These are phyloP conservation scores for Tarenaya hassleriana DNA, from an alignment of 345 rosid species.

Conservation along the genomic window DNA sequence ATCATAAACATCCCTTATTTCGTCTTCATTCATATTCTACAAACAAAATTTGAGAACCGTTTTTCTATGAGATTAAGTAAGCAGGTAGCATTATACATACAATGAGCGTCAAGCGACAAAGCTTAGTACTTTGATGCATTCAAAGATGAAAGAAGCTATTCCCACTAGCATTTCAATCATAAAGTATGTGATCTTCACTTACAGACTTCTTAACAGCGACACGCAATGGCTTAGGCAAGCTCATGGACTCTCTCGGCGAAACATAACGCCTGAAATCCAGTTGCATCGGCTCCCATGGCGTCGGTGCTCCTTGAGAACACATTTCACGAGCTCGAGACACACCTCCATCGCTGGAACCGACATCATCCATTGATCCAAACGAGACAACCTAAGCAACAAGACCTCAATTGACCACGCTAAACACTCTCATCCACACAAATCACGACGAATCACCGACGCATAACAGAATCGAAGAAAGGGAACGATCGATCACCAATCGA, in stretches of 20 bases:
- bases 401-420: constrained; percentile 25
- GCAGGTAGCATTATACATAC: background rate
- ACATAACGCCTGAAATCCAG: constrained; percentile 40
- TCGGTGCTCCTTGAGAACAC: constrained; percentile 23
- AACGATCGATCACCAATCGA: background rate
- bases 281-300: constrained; percentile 53
- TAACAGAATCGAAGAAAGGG: background rate
- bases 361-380: constrained; percentile 47
- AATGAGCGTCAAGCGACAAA: background rate
- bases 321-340: constrained; percentile 28
- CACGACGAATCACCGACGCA: constrained; percentile 6
- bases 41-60: background rate
- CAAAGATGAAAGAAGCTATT: background rate
- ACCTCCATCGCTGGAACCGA: constrained; percentile 41
- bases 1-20: background rate
- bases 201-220: constrained; percentile 54
- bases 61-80: background rate
- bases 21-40: background rate
- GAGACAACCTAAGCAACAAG: constrained; percentile 25
- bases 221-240: constrained; percentile 28
- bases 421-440: constrained; percentile 4
- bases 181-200: constrained; percentile 24
- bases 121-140: background rate
- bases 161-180: background rate
- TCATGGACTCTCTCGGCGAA: constrained; percentile 21